Conservation (phyloP, 805 yeast species). For the Pichia deserticola region DNA sequence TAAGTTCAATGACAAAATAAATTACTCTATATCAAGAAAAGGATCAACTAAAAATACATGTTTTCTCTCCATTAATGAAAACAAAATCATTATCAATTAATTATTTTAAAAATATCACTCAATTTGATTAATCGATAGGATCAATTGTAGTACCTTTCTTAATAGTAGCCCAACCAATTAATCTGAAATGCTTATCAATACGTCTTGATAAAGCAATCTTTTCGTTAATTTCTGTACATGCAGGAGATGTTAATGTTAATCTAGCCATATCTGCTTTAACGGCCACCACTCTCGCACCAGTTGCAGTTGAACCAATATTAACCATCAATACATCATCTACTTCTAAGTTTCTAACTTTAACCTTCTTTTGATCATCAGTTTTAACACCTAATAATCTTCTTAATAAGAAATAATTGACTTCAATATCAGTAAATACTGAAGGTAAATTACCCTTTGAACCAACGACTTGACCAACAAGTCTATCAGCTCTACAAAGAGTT, state of each 20-base stretch:
- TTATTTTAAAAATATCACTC: too few relatives aligned
- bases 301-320: constrained; percentile 97
- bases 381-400: constrained; percentile 97
- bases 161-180: constrained; percentile 99
- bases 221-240: constrained; percentile 97
- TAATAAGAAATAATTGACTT: constrained; percentile 91
- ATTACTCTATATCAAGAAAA: constrained; percentile 5
- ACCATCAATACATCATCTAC: constrained; percentile 97
- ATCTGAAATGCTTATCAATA: constrained; percentile 99
- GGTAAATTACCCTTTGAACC: constrained; percentile 97
- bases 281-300: constrained; percentile 98
- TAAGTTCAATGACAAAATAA: neutral
- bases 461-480: constrained; percentile 97
- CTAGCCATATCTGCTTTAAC: constrained; percentile 99
- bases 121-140: constrained; percentile 43
- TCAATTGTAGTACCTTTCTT: constrained; percentile 88
- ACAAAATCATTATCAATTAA: neutral
- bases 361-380: constrained; percentile 95
- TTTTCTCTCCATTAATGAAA: constrained; percentile 3
- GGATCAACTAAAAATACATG: constrained; percentile 7
- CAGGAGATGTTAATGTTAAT: constrained; percentile 92
- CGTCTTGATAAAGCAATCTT: constrained; percentile 98
- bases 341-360: constrained; percentile 91
- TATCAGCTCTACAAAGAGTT: constrained; percentile 97
- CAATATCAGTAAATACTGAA: constrained; percentile 93